Percentiles rank a stretch among this genome's conserved stretches.
Evolutionary conservation across 805 yeast genomes (phyloP).

Genomic region (Myxozyma sirexii): DNA sequence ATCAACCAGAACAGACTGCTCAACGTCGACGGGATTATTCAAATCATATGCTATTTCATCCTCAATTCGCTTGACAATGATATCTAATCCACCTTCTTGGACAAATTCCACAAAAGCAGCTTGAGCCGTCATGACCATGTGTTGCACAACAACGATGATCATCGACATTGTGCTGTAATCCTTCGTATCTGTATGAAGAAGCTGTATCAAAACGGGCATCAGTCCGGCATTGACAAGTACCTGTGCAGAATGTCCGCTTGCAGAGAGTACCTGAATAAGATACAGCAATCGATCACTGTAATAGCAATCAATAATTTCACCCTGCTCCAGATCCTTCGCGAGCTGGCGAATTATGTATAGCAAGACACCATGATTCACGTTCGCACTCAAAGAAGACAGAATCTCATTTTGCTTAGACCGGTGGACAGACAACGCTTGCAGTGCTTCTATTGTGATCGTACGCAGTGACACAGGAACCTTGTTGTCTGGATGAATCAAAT

Average conservation of each 20-base stretch:
- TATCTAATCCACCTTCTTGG: conserved; percentile 63
- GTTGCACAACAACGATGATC: conserved; percentile 61
- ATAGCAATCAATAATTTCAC: conserved; percentile 51
- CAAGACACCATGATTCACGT: conserved; percentile 80
- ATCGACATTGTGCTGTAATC: conserved; percentile 61
- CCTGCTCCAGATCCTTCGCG: conserved; percentile 52
- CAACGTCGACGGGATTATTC: conserved; percentile 18
- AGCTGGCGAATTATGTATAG: conserved; percentile 71
- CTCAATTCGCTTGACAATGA: conserved; percentile 61
- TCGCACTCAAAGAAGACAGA: conserved; percentile 76
- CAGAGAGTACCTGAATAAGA: conserved; percentile 61
- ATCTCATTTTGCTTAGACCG: conserved; percentile 76
- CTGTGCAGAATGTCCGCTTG: conserved; percentile 47
- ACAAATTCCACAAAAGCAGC: conserved; percentile 61
- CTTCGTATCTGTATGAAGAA: conserved; percentile 54
- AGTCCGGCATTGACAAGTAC: conserved; percentile 76
- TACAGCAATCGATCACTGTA: conserved; percentile 56
- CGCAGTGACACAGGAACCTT: conserved; percentile 57
- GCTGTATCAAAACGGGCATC: conserved; percentile 63
- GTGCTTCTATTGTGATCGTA: conserved; percentile 62
- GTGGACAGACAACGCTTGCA: conserved; percentile 69
- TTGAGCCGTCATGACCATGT: conserved; percentile 45
- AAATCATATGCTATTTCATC: conserved; percentile 55
- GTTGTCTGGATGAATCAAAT: conserved; percentile 69
- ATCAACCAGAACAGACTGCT: conserved; percentile 34